Evolutionary conservation across 208 protist genomes (phyloP).

Genomic region (Spironucleus salmonicida): DNA sequence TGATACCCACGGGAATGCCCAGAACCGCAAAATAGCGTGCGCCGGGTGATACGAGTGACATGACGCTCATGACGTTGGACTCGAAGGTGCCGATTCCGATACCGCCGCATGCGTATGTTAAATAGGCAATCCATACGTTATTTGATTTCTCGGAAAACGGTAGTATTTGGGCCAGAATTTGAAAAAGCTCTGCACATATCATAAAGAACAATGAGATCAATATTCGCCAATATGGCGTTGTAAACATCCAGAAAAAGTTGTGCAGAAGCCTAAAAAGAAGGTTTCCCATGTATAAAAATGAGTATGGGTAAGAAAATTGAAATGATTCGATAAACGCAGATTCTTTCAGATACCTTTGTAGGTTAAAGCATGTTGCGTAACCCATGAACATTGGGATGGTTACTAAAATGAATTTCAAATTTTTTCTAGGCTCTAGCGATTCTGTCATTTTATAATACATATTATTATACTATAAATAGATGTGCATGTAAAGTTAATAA

Average conservation of each 20-base stretch:
- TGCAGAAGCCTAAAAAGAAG: constrained; percentile 29
- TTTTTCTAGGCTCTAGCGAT: not conserved
- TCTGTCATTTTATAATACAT: constrained; percentile 9
- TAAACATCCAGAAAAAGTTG: constrained; percentile 29
- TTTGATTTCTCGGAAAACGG: too few species aligned
- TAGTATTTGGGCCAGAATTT: not conserved
- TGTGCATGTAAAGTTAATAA: not conserved
- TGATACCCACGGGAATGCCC: constrained; percentile 27
- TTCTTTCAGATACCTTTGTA: not conserved
- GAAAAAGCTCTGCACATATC: not conserved
- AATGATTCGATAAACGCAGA: too few species aligned
- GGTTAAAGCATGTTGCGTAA: not conserved
- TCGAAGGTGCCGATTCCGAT: constrained; percentile 35
- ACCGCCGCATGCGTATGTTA: constrained; percentile 32
- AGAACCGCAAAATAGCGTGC: constrained; percentile 10
- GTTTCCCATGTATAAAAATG: constrained; percentile 25
- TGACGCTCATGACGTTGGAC: constrained; percentile 15
- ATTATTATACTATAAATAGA: constrained; percentile 16
- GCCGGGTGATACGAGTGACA: not conserved
- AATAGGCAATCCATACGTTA: constrained; percentile 1
- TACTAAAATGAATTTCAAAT: too few species aligned
- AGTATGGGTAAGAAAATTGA: too few species aligned
- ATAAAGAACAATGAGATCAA: constrained; percentile 4
- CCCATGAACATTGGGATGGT: too few species aligned
- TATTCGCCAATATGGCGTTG: not conserved